phyloP scores from a whole-genome alignment of 2,329 filamentous ascomycete genomes.

The Stromatinia cepivora region DNA sequence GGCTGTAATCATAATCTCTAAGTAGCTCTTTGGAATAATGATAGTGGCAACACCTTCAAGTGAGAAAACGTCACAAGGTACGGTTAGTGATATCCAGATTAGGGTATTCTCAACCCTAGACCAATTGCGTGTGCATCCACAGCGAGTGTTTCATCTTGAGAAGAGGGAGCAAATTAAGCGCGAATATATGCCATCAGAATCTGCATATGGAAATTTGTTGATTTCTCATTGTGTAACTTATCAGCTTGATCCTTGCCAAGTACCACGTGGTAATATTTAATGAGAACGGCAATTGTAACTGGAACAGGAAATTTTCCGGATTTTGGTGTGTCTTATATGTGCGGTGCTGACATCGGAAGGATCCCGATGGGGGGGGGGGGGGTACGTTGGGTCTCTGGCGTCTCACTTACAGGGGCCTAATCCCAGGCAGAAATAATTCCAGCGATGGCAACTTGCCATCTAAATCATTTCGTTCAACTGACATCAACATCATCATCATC shows the following conservation, averaged over 20 bases:
- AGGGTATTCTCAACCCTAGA: background rate
- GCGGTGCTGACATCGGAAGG: slow-evolving; percentile 12
- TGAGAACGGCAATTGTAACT: too few relatives aligned
- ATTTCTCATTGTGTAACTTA: slow-evolving; percentile 2
- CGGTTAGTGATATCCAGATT: background rate
- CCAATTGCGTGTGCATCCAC: background rate
- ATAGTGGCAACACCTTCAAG: background rate
- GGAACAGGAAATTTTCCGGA: background rate
- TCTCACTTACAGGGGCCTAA: background rate
- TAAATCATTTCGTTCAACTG: background rate
- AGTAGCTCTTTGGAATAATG: background rate
- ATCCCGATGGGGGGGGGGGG: background rate
- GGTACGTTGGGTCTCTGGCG: background rate
- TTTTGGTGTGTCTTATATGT: background rate
- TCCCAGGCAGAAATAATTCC: background rate
- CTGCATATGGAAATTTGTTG: background rate
- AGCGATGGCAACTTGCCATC: background rate
- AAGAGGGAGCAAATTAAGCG: background rate
- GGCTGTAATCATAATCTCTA: background rate
- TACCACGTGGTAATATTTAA: background rate
- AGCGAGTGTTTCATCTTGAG: background rate
- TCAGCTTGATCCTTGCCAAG: slow-evolving; percentile 4
- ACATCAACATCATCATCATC: background rate
- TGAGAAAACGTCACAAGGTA: background rate
- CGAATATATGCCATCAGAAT: background rate